A percentile compares a stretch with the other conserved stretches of the same genome.
Evolutionary conservation across 1,139 yeast genomes (phyloP).

Genomic region (Scheffersomyces stambukii): DNA sequence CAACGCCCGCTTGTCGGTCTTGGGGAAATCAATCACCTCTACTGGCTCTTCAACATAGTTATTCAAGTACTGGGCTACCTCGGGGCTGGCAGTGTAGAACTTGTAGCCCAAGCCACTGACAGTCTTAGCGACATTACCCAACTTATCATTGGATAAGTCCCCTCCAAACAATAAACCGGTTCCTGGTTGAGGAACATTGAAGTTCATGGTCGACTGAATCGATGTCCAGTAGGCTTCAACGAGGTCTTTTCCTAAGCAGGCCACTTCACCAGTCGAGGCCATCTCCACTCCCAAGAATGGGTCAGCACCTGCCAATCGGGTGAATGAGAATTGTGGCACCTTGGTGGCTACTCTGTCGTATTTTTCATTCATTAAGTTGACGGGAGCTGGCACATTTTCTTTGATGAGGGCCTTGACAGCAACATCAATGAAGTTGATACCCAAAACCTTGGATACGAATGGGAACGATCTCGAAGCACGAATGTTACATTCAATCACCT

Average conservation of each 20-base stretch:
- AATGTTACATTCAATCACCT: slow-evolving; percentile 97
- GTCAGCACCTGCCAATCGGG: slow-evolving; percentile 98
- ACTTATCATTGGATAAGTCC: slow-evolving; percentile 66
- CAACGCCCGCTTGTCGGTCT: slow-evolving; percentile 85
- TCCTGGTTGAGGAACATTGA: slow-evolving; percentile 88
- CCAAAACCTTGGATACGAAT: slow-evolving; percentile 94
- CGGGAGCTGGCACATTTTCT: slow-evolving; percentile 66
- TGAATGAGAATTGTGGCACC: slow-evolving; percentile 97
- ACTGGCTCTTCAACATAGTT: slow-evolving; percentile 46
- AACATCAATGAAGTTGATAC: slow-evolving; percentile 88
- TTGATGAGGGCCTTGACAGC: slow-evolving; percentile 85
- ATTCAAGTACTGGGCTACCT: slow-evolving; percentile 65
- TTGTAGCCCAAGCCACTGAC: slow-evolving; percentile 76
- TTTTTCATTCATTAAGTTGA: slow-evolving; percentile 57
- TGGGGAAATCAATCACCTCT: slow-evolving; percentile 82
- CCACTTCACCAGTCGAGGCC: slow-evolving; percentile 99
- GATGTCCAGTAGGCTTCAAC: slow-evolving; percentile 97
- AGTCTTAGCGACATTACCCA: slow-evolving; percentile 69
- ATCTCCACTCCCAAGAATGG: slow-evolving; percentile 98
- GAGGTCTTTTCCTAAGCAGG: slow-evolving; percentile 85
- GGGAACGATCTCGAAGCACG: slow-evolving; percentile 99
- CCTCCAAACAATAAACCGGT: slow-evolving; percentile 91
- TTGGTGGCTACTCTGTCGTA: slow-evolving; percentile 87
- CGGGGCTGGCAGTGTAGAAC: slow-evolving; percentile 70
- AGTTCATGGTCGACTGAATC: slow-evolving; percentile 94